These are phyloP conservation scores for Populus nigra DNA, from an alignment of 345 rosid species.

Conservation along the genomic window DNA sequence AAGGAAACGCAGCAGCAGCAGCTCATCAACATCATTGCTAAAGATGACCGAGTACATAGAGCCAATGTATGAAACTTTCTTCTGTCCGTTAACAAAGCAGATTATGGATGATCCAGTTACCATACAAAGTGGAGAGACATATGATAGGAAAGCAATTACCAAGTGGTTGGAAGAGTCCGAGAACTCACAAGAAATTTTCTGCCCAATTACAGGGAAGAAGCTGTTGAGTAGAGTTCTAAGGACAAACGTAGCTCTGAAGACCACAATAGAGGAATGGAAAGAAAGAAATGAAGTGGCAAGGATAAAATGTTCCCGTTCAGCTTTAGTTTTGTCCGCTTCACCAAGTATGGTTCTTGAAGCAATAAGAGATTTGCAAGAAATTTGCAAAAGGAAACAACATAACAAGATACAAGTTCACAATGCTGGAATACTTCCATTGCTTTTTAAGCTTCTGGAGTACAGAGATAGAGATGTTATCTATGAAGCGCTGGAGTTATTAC, in stretches of 20 bases:
- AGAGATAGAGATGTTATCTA: slow-evolving; percentile 55
- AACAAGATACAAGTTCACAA: slow-evolving; percentile 51
- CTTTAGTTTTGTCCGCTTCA: slow-evolving; percentile 70
- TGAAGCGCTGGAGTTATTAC: slow-evolving; percentile 54
- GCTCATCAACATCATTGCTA: slow-evolving; percentile 39
- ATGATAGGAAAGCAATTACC: slow-evolving; percentile 59
- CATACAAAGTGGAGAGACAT: slow-evolving; percentile 70
- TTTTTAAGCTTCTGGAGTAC: slow-evolving; percentile 44
- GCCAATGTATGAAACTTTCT: slow-evolving; percentile 73
- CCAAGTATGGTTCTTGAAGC: slow-evolving; percentile 67
- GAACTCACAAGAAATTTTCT: slow-evolving; percentile 42
- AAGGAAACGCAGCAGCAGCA: slow-evolving; percentile 28
- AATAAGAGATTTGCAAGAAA: slow-evolving; percentile 50
- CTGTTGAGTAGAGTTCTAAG: slow-evolving; percentile 39
- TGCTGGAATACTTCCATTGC: slow-evolving; percentile 59
- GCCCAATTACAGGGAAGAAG: slow-evolving; percentile 61
- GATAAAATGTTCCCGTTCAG: slow-evolving; percentile 68
- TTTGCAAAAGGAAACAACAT: slow-evolving; percentile 51
- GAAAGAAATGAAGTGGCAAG: slow-evolving; percentile 66
- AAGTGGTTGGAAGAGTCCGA: slow-evolving; percentile 56
- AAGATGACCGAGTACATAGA: slow-evolving; percentile 54
- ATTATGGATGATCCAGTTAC: slow-evolving; percentile 92
- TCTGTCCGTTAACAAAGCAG: slow-evolving; percentile 76
- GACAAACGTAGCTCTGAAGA: slow-evolving; percentile 56
- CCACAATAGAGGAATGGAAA: slow-evolving; percentile 76